Conservation (phyloP, 306 rosid species). For the Malus fusca region DNA sequence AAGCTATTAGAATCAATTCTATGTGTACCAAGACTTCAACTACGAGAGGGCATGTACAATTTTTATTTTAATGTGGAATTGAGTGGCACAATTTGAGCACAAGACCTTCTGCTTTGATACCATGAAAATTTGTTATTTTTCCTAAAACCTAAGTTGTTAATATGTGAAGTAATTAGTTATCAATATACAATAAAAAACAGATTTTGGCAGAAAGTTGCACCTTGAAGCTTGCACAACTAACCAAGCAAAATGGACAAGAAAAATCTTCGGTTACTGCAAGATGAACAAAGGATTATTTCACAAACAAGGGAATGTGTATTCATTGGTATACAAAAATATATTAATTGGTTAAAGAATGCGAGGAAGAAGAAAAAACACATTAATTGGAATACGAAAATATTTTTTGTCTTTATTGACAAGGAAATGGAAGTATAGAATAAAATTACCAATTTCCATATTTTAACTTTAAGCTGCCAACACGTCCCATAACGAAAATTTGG, state of each 20-base stretch:
- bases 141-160: too few species aligned
- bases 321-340: neutral
- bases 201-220: conserved; percentile 29
- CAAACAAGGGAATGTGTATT: neutral
- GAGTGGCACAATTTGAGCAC: neutral
- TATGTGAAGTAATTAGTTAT: neutral
- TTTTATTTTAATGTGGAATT: neutral
- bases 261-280: conserved; percentile 77
- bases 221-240: conserved; percentile 69
- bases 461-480: neutral
- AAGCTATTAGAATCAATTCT: neutral
- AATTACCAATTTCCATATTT: neutral
- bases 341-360: neutral
- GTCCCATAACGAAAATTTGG: neutral
- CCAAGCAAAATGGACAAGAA: conserved; percentile 75
- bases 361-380: neutral
- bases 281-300: conserved; percentile 10
- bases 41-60: neutral
- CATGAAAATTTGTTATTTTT: neutral
- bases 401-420: neutral
- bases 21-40: neutral
- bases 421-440: neutral
- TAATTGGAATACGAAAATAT: neutral
- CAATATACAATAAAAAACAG: neutral
- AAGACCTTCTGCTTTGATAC: neutral